Evolutionary conservation across 257 asterid genomes (phyloP).

Genomic region (Solanum appendiculatum): DNA sequence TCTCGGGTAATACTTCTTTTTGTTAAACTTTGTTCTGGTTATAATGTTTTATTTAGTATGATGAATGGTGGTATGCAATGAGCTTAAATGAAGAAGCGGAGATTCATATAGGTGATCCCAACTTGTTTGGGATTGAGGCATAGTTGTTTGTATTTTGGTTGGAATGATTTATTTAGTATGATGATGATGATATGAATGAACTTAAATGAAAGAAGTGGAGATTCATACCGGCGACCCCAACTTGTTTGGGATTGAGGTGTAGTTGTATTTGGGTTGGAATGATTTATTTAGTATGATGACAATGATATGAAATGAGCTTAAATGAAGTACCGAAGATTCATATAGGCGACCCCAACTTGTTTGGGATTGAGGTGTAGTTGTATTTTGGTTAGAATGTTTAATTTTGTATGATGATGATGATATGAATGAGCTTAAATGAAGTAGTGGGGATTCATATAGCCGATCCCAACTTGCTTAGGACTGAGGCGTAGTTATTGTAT

Average conservation of each 20-base stretch:
- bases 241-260: too few species aligned
- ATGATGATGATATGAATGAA: too few species aligned
- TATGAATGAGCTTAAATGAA: not conserved
- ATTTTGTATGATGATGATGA: not conserved
- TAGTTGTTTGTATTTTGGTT: not conserved
- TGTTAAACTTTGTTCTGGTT: not conserved
- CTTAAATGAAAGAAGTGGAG: too few species aligned
- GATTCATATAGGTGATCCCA: not conserved
- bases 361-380: not conserved
- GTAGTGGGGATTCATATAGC: not conserved
- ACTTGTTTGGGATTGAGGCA: not conserved
- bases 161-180: too few species aligned
- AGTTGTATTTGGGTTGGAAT: not conserved
- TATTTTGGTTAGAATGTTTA: not conserved
- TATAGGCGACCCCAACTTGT: not conserved
- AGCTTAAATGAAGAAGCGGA: not conserved
- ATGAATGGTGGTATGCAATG: not conserved
- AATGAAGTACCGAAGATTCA: not conserved
- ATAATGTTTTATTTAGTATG: not conserved
- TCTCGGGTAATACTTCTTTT: slow-evolving; percentile 51
- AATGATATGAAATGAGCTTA: not conserved
- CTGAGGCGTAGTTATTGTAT: not conserved
- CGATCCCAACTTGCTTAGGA: not conserved
- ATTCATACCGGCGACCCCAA: too few species aligned
- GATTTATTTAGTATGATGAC: not conserved